Evolutionary conservation across 129 eudicot species (phyloP).

Genomic region (Centrapalus pauciflorus): DNA sequence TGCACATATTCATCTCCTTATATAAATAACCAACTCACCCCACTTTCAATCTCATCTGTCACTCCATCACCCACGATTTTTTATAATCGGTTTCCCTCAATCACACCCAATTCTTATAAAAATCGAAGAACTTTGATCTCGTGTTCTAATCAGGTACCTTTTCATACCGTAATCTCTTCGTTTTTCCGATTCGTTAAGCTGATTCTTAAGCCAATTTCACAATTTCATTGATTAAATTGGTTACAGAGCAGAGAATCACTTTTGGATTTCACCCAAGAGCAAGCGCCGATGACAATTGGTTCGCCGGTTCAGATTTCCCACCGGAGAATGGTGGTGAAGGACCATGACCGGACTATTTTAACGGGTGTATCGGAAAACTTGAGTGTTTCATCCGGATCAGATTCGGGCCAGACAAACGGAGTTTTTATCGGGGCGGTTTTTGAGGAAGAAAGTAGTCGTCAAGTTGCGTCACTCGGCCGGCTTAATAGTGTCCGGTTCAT

Average conservation of each 20-base stretch:
- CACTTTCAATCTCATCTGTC: conserved; percentile 11
- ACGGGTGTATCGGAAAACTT: conserved; percentile 62
- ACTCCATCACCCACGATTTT: conserved; percentile 7
- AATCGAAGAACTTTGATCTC: conserved; percentile 11
- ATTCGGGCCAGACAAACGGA: conserved; percentile 57
- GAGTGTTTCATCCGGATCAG: conserved; percentile 40
- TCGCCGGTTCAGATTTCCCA: conserved; percentile 44
- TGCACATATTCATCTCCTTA: conserved; percentile 6
- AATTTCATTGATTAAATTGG: background rate
- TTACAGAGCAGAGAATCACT: conserved; percentile 21
- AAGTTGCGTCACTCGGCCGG: conserved; percentile 62
- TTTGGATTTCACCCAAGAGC: conserved; percentile 11
- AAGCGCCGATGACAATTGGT: conserved; percentile 58
- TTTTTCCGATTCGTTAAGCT: background rate
- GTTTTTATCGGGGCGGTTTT: conserved; percentile 56
- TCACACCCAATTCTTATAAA: conserved; percentile 3
- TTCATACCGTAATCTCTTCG: background rate
- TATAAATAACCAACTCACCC: conserved; percentile 19
- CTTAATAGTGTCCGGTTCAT: conserved; percentile 59
- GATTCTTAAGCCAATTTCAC: background rate
- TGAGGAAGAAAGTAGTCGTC: conserved; percentile 45
- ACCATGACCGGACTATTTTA: conserved; percentile 48
- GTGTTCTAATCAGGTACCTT: conserved; percentile 15
- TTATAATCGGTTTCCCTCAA: background rate
- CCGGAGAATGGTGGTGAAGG: conserved; percentile 50